Conservation (phyloP, 345 rosid species). For the Durio zibethinus region DNA sequence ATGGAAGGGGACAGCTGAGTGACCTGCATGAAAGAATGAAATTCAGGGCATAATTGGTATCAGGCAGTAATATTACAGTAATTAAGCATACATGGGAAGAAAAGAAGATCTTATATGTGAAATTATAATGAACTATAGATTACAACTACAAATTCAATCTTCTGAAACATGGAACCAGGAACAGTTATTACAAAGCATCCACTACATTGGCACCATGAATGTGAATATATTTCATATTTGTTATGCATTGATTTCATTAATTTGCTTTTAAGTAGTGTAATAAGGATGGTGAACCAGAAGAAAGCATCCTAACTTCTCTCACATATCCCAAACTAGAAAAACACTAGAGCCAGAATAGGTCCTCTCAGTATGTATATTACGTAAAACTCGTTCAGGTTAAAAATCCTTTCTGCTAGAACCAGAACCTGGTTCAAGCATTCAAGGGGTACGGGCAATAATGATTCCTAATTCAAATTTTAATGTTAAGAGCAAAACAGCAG, state of each 20-base stretch:
- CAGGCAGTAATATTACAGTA: background rate
- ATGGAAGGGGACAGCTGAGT: conserved; percentile 96
- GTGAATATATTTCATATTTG: background rate
- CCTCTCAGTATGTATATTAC: background rate
- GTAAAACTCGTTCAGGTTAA: background rate
- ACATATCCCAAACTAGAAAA: background rate
- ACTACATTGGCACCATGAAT: background rate
- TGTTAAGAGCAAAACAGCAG: background rate
- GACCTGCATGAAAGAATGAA: conserved; percentile 51
- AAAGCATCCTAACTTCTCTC: conserved; percentile 2
- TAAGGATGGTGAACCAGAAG: background rate
- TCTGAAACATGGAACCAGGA: background rate
- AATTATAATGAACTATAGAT: background rate
- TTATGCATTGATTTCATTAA: background rate
- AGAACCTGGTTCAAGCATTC: background rate
- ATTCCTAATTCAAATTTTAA: background rate
- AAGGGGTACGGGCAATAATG: background rate
- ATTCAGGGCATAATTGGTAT: background rate
- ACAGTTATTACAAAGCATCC: background rate
- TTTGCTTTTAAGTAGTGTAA: background rate
- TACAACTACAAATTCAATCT: background rate
- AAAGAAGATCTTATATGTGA: background rate
- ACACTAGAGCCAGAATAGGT: background rate
- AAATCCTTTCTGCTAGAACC: background rate
- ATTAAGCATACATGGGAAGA: background rate